A percentile compares a stretch with the other conserved stretches of the same genome.
Evolutionary conservation across 352 stramenopile species (phyloP).

Genomic region (Pythium aquatile): DNA sequence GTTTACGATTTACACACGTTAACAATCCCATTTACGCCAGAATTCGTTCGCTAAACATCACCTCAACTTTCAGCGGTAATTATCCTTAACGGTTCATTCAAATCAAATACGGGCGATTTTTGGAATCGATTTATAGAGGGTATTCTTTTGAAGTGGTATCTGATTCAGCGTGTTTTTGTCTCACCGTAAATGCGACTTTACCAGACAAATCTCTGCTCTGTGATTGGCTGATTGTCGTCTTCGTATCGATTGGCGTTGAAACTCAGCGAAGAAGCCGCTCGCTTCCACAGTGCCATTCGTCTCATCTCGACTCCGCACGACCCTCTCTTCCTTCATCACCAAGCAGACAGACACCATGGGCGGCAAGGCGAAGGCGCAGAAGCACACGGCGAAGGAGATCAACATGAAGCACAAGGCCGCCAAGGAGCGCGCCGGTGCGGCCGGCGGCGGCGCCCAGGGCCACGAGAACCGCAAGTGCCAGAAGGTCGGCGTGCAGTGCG

Average conservation of each 20-base stretch:
- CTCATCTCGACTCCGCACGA: background rate
- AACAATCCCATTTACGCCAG: constrained; percentile 2
- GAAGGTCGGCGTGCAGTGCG: constrained; percentile 7
- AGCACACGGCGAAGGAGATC: constrained; percentile 7
- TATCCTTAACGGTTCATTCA: too few relatives aligned
- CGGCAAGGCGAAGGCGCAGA: constrained; percentile 6
- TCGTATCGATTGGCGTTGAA: constrained; percentile 7
- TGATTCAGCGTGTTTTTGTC: background rate
- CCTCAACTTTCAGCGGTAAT: background rate
- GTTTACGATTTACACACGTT: constrained; percentile 5
- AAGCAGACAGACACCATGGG: constrained; percentile 3
- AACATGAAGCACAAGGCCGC: constrained; percentile 2
- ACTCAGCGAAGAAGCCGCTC: background rate
- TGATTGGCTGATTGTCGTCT: constrained; percentile 6
- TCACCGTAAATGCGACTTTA: background rate
- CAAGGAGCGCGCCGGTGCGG: constrained; percentile 4
- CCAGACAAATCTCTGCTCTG: background rate
- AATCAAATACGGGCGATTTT: too few relatives aligned
- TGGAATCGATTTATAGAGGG: background rate
- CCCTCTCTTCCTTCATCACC: background rate
- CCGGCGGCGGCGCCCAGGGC: background rate
- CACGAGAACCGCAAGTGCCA: constrained; percentile 7
- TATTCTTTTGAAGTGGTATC: background rate
- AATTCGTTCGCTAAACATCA: background rate
- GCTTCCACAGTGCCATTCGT: background rate